These are phyloP conservation scores for Cyclocybe aegerita DNA, from an alignment of 768 basidiomycete species.

Conservation along the genomic window DNA sequence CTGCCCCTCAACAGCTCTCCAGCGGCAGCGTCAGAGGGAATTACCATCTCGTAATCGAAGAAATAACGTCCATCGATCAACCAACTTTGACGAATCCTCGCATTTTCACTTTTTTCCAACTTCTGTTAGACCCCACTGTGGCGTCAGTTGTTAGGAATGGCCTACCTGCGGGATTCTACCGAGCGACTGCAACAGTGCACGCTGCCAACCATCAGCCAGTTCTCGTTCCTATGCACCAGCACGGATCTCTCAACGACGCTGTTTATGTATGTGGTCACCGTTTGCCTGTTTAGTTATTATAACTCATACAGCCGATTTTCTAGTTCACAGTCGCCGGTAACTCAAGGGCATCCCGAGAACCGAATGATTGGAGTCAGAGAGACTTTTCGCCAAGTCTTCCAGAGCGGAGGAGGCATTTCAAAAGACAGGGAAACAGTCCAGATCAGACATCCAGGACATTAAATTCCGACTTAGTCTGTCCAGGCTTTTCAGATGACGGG, in stretches of 20 bases:
- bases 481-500: too few species aligned
- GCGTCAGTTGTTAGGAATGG: not conserved
- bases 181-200: not conserved
- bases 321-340: too few species aligned
- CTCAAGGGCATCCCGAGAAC: too few species aligned
- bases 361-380: too few species aligned
- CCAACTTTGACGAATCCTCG: not conserved
- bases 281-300: too few species aligned
- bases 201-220: slow-evolving; percentile 1
- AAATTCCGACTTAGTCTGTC: too few species aligned
- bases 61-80: not conserved
- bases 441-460: too few species aligned
- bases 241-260: not conserved
- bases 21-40: slow-evolving; percentile 43
- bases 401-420: too few species aligned
- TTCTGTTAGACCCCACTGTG: not conserved
- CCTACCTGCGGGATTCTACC: not conserved
- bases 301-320: too few species aligned
- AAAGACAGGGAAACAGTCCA: too few species aligned
- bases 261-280: not conserved
- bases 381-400: too few species aligned
- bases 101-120: not conserved
- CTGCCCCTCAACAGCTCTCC: slow-evolving; percentile 45
- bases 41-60: slow-evolving; percentile 27
- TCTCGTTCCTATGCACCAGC: not conserved